phyloP scores from a whole-genome alignment of 2,329 filamentous ascomycete genomes.

The Parastagonospora nodorum region DNA sequence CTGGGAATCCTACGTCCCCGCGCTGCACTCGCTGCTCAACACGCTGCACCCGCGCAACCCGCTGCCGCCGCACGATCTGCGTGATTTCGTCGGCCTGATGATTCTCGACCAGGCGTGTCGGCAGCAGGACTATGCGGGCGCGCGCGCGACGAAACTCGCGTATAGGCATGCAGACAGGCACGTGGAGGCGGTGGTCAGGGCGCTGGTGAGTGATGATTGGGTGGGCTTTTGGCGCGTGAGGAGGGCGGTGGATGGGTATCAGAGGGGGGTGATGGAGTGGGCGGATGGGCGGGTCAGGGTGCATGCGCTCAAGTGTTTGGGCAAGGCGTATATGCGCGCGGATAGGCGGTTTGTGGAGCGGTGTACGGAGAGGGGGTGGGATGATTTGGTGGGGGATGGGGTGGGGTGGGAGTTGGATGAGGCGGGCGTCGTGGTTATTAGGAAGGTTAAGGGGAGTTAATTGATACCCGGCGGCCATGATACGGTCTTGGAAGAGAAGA shows the following conservation, averaged over 20 bases:
- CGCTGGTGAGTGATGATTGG: conserved; percentile 83
- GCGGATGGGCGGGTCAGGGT: conserved; percentile 74
- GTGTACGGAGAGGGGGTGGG: conserved; percentile 72
- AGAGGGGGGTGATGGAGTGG: conserved; percentile 79
- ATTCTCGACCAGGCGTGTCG: conserved; percentile 90
- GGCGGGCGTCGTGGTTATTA: conserved; percentile 74
- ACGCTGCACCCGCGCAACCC: conserved; percentile 70
- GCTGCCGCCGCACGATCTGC: conserved; percentile 72
- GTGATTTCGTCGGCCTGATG: conserved; percentile 79
- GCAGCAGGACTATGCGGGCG: conserved; percentile 73
- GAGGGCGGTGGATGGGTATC: conserved; percentile 77
- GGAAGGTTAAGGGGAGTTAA: not conserved
- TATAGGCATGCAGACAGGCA: conserved; percentile 69
- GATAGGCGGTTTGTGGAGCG: conserved; percentile 72
- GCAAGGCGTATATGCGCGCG: conserved; percentile 76
- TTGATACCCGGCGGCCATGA: not conserved
- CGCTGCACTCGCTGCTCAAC: conserved; percentile 77
- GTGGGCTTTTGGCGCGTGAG: conserved; percentile 74
- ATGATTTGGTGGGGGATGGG: conserved; percentile 69
- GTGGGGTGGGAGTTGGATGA: conserved; percentile 84
- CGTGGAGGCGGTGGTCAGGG: conserved; percentile 69
- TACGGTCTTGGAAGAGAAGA: not conserved
- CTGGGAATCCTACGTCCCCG: conserved; percentile 87
- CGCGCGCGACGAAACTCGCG: conserved; percentile 67
- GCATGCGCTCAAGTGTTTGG: conserved; percentile 85